Conservation (phyloP, 176 grass and related monocot genomes). For the Hyparrhenia diplandra region DNA sequence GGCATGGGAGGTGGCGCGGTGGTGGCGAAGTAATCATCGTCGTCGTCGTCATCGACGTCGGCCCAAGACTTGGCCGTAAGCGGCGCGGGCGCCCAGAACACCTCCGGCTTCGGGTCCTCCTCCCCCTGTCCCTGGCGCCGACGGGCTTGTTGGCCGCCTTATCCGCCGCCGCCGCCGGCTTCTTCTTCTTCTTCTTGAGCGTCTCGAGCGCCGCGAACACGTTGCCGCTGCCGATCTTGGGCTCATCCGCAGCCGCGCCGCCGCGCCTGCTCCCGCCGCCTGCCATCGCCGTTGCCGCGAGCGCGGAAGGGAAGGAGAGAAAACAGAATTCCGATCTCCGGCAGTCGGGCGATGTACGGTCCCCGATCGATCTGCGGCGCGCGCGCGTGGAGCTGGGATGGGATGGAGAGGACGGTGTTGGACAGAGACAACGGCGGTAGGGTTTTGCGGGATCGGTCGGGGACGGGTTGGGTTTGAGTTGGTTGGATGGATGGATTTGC, state of each 20-base stretch:
- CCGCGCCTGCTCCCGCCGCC: conserved; percentile 62
- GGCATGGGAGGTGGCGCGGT: conserved; percentile 57
- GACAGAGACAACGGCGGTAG: not conserved
- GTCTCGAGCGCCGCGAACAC: conserved; percentile 88
- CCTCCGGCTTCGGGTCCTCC: conserved; percentile 31
- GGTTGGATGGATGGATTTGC: not conserved
- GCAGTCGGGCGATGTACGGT: not conserved
- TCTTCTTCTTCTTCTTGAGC: conserved; percentile 93
- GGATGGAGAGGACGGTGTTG: not conserved
- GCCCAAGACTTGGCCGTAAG: conserved; percentile 78
- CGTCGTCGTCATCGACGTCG: conserved; percentile 89
- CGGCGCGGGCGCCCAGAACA: conserved; percentile 54
- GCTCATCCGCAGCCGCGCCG: conserved; percentile 49
- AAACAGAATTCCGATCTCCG: conserved; percentile 13
- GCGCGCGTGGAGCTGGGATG: not conserved
- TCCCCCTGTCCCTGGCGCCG: not conserved
- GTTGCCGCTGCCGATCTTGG: conserved; percentile 71
- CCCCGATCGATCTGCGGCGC: conserved; percentile 4
- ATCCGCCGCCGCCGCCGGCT: conserved; percentile 20
- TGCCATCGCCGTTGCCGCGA: conserved; percentile 30
- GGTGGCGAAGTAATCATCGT: conserved; percentile 85
- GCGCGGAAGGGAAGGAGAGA: no score
- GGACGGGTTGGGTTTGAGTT: not conserved
- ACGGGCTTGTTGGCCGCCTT: not conserved
- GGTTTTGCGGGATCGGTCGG: conserved; percentile 1